Conservation (phyloP, 2,329 filamentous ascomycete genomes). For the Sordariomycetes sp. region DNA sequence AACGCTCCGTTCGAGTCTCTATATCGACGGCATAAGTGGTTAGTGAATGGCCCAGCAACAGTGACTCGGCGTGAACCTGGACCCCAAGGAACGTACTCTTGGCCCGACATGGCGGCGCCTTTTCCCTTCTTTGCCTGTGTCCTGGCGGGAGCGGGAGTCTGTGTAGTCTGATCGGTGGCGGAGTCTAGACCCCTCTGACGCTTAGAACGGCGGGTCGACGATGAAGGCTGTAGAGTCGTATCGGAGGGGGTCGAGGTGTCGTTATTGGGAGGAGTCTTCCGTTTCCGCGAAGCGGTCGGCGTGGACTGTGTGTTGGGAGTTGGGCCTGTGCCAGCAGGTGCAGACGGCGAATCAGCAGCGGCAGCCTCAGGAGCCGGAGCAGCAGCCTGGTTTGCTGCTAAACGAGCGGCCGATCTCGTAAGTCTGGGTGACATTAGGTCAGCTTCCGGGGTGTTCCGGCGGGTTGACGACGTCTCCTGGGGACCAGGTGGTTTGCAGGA, state of each 20-base stretch:
- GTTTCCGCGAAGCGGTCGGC: slow-evolving; percentile 54
- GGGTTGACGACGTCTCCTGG: background rate
- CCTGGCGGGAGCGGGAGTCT: slow-evolving; percentile 2
- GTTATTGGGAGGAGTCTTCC: slow-evolving; percentile 52
- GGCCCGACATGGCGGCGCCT: slow-evolving; percentile 58
- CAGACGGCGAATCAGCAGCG: slow-evolving; percentile 25
- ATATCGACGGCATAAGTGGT: background rate
- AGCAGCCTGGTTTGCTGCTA: slow-evolving; percentile 58
- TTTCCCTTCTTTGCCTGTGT: slow-evolving; percentile 22
- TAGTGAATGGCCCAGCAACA: background rate
- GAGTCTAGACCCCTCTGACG: slow-evolving; percentile 11
- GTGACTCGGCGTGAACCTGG: background rate
- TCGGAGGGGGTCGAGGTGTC: slow-evolving; percentile 31
- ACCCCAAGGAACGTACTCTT: slow-evolving; percentile 40
- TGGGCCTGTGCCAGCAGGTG: slow-evolving; percentile 26
- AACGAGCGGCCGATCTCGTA: slow-evolving; percentile 88
- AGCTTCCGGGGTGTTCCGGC: background rate
- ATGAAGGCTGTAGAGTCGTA: slow-evolving; percentile 18
- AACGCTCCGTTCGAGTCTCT: background rate
- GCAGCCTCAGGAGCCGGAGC: slow-evolving; percentile 27
- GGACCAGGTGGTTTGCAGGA: background rate
- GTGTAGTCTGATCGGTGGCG: background rate
- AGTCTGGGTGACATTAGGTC: slow-evolving; percentile 89
- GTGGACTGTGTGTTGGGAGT: slow-evolving; percentile 22
- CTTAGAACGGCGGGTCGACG: slow-evolving; percentile 13